Evolutionary conservation across 2,329 filamentous ascomycete genomes (phyloP), one percentile per base, ranked within the genome.

Genomic region (Botrytis fabae): DNA sequence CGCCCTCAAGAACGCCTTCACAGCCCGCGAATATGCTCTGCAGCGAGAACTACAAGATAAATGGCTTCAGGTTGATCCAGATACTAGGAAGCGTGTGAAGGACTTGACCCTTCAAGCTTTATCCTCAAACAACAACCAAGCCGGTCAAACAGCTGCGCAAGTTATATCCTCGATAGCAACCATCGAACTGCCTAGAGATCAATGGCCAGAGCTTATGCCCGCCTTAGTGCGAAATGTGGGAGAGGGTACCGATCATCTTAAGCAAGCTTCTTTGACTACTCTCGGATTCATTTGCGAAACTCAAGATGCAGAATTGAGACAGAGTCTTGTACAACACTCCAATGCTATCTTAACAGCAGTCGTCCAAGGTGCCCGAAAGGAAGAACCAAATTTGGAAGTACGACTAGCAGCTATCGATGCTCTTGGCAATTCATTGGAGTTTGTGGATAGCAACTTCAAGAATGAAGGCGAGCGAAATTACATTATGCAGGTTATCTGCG

Each of bases 401-500:
- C 93, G 96, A 77, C 89, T 94, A 78, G 94, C 96, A 70, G 96
- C 96, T 81, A 96, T 99, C 81, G 93, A 93, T 68, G 96, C 96
- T 63, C 91, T 99, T 62, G 93, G 95, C 79, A 96, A 99, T 84
- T 98, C 95, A 57, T 91, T 98, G 74, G 96, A 99, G 83, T 99
- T 99, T 81, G 95, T 99, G 73, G 90, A 94, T 77, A 97, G 94
- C 85, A 99, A 99, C 86, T 99, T 99, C 84, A 97, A 98, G 84
- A 96, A 98, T 80, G 96, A 99, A 84, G 96, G 95, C 80, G 96
- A 99, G 87, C 92, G 96, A 78, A 99, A 99, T 86, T 99, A 98
- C 86, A 99, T 99, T 81, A 99, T 99, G 96, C 96, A 99, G 86
- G 96, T 99, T 77, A 94, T 99, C 80, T 99, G 96, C 85, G 96